Evolutionary conservation across 2,329 filamentous ascomycete species (phyloP).

Genomic region (Colletotrichum nymphaeae): DNA sequence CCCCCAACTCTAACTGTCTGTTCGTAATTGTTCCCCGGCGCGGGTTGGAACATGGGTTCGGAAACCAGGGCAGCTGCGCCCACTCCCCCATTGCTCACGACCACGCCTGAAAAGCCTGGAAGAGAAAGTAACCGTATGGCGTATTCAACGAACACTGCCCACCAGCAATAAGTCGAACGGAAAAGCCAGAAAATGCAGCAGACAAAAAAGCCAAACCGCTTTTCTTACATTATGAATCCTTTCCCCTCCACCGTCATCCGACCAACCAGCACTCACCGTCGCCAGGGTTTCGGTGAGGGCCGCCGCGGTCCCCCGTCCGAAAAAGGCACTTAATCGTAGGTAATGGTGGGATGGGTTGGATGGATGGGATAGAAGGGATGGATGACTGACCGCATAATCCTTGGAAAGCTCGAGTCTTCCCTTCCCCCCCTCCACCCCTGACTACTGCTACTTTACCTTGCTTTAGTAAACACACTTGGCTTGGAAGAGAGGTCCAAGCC

Average conservation of each 20-base stretch:
- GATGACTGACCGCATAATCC: slow-evolving; percentile 22
- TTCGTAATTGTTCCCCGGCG: background rate
- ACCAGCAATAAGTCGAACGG: background rate
- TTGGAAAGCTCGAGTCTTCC: slow-evolving; percentile 6
- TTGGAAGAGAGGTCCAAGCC: slow-evolving; percentile 13
- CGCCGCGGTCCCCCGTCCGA: slow-evolving; percentile 11
- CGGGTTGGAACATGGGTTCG: slow-evolving; percentile 18
- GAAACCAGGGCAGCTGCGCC: slow-evolving; percentile 31
- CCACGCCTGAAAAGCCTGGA: background rate
- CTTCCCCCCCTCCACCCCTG: background rate
- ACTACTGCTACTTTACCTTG: background rate
- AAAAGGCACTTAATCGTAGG: background rate
- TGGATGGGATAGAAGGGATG: slow-evolving; percentile 10
- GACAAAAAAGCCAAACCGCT: slow-evolving; percentile 10
- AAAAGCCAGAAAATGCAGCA: background rate
- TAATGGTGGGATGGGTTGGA: slow-evolving; percentile 13
- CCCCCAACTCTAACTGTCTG: background rate
- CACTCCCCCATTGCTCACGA: slow-evolving; percentile 7
- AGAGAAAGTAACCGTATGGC: background rate
- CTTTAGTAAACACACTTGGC: background rate
- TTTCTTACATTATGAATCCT: background rate
- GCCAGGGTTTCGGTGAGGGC: slow-evolving; percentile 26
- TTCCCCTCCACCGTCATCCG: background rate
- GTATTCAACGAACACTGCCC: background rate
- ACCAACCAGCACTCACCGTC: slow-evolving; percentile 10